Evolutionary conservation across 306 rosid species (phyloP).

Genomic region (Benincasa hispida): DNA sequence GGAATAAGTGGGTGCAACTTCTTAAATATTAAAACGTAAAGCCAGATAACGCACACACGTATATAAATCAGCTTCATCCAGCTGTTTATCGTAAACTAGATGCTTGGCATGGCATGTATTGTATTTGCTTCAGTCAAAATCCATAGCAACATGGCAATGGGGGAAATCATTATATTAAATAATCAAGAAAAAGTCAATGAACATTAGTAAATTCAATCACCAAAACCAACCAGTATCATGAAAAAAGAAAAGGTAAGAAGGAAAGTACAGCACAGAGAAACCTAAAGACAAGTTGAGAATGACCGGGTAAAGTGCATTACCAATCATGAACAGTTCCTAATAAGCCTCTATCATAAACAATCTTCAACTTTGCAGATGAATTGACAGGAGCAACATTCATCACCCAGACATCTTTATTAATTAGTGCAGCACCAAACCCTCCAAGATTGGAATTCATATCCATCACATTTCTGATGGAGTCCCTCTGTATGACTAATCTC

Average conservation of each 20-base stretch:
- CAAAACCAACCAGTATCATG: not conserved
- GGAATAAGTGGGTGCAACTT: not conserved
- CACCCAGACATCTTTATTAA: constrained; percentile 40
- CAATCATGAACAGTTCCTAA: constrained; percentile 56
- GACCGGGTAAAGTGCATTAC: constrained; percentile 16
- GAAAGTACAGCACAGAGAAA: not conserved
- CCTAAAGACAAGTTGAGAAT: not conserved
- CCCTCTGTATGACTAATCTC: constrained; percentile 27
- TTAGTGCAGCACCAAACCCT: constrained; percentile 48
- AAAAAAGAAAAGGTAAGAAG: not conserved
- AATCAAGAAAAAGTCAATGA: not conserved
- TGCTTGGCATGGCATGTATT: not conserved
- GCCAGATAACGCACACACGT: not conserved
- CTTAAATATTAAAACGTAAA: not conserved
- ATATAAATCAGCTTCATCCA: not conserved
- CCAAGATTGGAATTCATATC: constrained; percentile 62
- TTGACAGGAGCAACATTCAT: constrained; percentile 47
- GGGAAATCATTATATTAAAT: not conserved
- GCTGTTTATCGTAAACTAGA: not conserved
- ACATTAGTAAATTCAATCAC: not conserved
- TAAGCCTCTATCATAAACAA: constrained; percentile 46
- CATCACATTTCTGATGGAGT: constrained; percentile 47
- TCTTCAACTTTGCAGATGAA: constrained; percentile 34
- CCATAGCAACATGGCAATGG: not conserved
- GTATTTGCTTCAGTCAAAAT: not conserved